Conservation (phyloP, 495 filamentous ascomycete species). For the Penicillium salamii region DNA sequence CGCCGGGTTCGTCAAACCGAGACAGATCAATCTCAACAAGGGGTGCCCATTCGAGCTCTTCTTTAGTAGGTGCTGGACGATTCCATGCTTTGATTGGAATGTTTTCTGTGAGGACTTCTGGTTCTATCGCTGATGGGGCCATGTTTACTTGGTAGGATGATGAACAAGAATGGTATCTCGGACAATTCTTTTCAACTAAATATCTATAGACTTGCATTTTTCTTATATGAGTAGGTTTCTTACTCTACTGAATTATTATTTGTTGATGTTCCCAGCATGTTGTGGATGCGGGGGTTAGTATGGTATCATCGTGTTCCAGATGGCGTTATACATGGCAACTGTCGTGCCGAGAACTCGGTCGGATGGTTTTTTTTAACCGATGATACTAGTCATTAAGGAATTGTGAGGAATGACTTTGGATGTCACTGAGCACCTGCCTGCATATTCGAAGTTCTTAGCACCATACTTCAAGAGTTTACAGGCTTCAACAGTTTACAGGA, state of each 20-base stretch:
- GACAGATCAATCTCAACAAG: slow-evolving; percentile 54
- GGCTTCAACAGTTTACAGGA: too few species aligned
- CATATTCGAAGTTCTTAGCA: too few species aligned
- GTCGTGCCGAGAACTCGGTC: too few species aligned
- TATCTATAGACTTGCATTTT: neutral
- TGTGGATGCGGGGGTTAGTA: too few species aligned
- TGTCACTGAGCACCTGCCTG: too few species aligned
- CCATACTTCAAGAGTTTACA: too few species aligned
- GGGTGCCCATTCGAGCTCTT: slow-evolving; percentile 47
- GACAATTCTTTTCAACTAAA: neutral
- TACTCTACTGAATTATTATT: neutral
- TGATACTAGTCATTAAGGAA: too few species aligned
- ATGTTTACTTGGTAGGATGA: slow-evolving; percentile 11
- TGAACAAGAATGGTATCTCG: neutral
- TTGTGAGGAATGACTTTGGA: too few species aligned
- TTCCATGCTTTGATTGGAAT: slow-evolving; percentile 36
- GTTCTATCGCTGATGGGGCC: slow-evolving; percentile 33
- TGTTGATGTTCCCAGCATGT: neutral
- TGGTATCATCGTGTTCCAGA: too few species aligned
- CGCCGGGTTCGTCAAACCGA: slow-evolving; percentile 46
- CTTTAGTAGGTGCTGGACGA: slow-evolving; percentile 31
- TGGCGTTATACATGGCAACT: too few species aligned
- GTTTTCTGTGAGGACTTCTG: neutral
- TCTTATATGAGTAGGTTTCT: too few species aligned
- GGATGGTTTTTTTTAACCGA: too few species aligned